phyloP scores from a whole-genome alignment of 768 basidiomycete species.

The Pleurotus platypus region DNA sequence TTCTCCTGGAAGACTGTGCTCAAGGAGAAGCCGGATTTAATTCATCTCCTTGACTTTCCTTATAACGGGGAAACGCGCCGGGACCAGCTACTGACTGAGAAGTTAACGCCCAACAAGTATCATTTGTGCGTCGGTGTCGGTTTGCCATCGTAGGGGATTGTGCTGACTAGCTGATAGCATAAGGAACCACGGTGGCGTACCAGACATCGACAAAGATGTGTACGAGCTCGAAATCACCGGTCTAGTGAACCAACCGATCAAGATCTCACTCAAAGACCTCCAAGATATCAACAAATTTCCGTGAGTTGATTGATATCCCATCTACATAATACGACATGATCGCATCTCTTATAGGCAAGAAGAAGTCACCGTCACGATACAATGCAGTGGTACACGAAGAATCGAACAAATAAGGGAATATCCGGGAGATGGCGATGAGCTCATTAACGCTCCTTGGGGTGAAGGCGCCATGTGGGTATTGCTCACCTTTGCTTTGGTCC shows the following conservation, averaged over 20 bases:
- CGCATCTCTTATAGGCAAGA: slow-evolving; percentile 27
- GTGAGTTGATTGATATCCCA: slow-evolving; percentile 17
- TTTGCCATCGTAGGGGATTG: background rate
- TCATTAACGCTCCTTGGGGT: slow-evolving; percentile 49
- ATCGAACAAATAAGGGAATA: slow-evolving; percentile 50
- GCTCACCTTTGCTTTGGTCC: background rate
- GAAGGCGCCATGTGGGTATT: slow-evolving; percentile 38
- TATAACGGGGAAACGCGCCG: slow-evolving; percentile 52
- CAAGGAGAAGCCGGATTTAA: slow-evolving; percentile 46
- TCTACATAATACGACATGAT: background rate
- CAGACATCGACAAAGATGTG: slow-evolving; percentile 41
- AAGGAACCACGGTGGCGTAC: slow-evolving; percentile 52
- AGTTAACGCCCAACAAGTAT: slow-evolving; percentile 44
- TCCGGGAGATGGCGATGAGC: slow-evolving; percentile 52
- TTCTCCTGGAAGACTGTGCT: slow-evolving; percentile 50
- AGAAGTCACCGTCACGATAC: slow-evolving; percentile 48
- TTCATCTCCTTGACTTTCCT: slow-evolving; percentile 52
- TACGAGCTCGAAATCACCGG: slow-evolving; percentile 51
- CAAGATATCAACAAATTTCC: slow-evolving; percentile 44
- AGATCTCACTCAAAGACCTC: slow-evolving; percentile 42
- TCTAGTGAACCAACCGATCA: slow-evolving; percentile 41
- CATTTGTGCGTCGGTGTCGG: slow-evolving; percentile 36
- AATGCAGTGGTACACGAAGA: slow-evolving; percentile 51
- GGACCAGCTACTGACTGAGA: slow-evolving; percentile 37
- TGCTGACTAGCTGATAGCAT: slow-evolving; percentile 25